A percentile compares a stretch with the other conserved stretches of the same genome.
Evolutionary conservation across 208 protist genomes (phyloP).

Genomic region (Leishmania tropica): DNA sequence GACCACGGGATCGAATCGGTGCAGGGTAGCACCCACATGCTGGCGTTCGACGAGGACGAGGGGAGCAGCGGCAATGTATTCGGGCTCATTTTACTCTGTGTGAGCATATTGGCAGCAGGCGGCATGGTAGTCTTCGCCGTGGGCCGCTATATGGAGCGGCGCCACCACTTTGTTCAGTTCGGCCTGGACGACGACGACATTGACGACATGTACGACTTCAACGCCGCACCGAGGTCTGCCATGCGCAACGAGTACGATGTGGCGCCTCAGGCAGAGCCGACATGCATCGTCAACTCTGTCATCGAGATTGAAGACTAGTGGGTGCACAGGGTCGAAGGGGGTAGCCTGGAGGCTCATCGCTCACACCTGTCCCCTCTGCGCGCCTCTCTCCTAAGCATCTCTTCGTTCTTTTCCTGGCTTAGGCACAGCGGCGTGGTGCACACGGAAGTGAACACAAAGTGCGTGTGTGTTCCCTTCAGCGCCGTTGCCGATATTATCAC

Average conservation of each 20-base stretch:
- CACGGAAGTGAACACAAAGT: neutral
- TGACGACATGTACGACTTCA: conserved; percentile 80
- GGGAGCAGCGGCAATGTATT: neutral
- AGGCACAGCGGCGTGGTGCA: neutral
- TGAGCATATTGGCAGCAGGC: conserved; percentile 19
- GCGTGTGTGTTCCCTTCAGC: neutral
- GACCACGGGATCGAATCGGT: conserved; percentile 26
- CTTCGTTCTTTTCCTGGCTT: neutral
- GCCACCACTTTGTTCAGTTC: conserved; percentile 81
- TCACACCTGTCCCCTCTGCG: neutral
- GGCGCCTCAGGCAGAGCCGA: neutral
- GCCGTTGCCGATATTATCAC: neutral
- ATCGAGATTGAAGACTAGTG: conserved; percentile 84
- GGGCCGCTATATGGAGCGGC: conserved; percentile 69
- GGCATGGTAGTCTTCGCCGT: conserved; percentile 53
- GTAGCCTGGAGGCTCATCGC: neutral
- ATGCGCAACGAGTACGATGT: conserved; percentile 16
- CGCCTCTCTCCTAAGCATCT: neutral
- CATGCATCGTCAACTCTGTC: conserved; percentile 47
- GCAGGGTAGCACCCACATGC: conserved; percentile 25
- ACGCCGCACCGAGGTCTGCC: conserved; percentile 7
- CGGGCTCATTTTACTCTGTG: conserved; percentile 5
- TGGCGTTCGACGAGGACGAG: conserved; percentile 31
- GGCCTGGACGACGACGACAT: conserved; percentile 72
- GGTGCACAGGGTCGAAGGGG: neutral